phyloP scores from a whole-genome alignment of 2,329 filamentous ascomycete genomes.

The Fusarium sp. region DNA sequence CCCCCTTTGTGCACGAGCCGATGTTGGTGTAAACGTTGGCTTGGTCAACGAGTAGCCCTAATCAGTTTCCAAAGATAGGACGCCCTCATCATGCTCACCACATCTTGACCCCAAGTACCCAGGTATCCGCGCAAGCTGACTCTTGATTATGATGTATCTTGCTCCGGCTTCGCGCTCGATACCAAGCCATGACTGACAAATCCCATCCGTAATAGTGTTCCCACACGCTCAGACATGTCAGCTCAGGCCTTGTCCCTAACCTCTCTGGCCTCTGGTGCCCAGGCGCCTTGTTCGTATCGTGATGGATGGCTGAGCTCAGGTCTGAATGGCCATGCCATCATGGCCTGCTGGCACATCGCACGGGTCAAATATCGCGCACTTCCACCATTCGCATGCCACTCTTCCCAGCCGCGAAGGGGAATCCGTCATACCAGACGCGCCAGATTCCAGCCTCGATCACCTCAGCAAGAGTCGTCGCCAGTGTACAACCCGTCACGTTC shows the following conservation, averaged over 20 bases:
- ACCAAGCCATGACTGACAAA: conserved; percentile 19
- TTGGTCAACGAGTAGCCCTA: conserved; percentile 31
- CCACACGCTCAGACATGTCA: conserved; percentile 1
- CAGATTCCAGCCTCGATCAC: conserved; percentile 22
- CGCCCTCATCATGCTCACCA: conserved; percentile 10
- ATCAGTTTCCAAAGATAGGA: conserved; percentile 34
- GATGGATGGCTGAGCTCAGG: conserved; percentile 32
- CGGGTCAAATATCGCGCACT: conserved; percentile 40
- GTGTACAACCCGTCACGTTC: conserved; percentile 43
- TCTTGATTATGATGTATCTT: conserved; percentile 16
- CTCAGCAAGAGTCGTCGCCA: conserved; percentile 9
- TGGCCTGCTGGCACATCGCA: conserved; percentile 22
- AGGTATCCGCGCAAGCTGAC: conserved; percentile 7
- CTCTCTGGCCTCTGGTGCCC: conserved; percentile 20
- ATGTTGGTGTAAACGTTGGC: conserved; percentile 7
- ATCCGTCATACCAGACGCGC: conserved; percentile 26
- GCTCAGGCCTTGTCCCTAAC: background rate
- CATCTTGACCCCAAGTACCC: conserved; percentile 24
- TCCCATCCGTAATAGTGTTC: conserved; percentile 22
- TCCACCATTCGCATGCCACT: conserved; percentile 20
- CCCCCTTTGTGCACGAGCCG: conserved; percentile 20
- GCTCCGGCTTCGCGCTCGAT: conserved; percentile 14
- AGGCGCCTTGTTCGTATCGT: conserved; percentile 26
- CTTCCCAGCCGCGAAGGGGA: conserved; percentile 9
- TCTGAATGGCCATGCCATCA: conserved; percentile 26